Evolutionary conservation across 2,329 filamentous ascomycete genomes (phyloP).

Genomic region (Epichloe sibirici): DNA sequence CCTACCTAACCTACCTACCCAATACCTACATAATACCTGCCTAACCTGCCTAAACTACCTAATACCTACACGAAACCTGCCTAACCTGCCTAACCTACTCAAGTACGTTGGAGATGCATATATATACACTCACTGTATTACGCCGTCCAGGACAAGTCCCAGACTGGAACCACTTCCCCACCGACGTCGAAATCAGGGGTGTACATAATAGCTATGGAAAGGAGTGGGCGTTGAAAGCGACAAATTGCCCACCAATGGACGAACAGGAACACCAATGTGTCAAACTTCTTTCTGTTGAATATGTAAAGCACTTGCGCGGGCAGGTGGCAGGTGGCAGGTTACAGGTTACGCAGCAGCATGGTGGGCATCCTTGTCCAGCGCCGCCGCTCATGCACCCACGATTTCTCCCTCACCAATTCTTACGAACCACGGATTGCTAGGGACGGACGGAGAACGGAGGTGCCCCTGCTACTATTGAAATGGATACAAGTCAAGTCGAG

Average conservation of each 20-base stretch:
- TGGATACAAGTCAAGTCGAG: slow-evolving; percentile 5
- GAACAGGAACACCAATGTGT: slow-evolving; percentile 4
- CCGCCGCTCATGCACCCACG: slow-evolving; percentile 8
- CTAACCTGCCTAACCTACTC: too few species aligned
- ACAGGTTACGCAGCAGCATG: slow-evolving; percentile 8
- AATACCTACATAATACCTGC: too few species aligned
- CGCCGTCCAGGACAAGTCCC: background rate
- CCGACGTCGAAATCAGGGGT: slow-evolving; percentile 3
- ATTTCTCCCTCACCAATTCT: slow-evolving; percentile 6
- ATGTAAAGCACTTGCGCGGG: slow-evolving; percentile 3
- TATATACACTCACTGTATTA: too few species aligned
- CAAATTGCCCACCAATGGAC: slow-evolving; percentile 4
- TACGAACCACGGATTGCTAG: slow-evolving; percentile 10
- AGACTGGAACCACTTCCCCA: slow-evolving; percentile 4
- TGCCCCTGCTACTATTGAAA: background rate
- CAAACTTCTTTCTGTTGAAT: slow-evolving; percentile 2
- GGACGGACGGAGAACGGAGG: slow-evolving; percentile 2
- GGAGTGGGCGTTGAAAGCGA: slow-evolving; percentile 5
- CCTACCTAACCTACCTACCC: too few species aligned
- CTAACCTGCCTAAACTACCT: too few species aligned
- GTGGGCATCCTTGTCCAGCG: slow-evolving; percentile 9
- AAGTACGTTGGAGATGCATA: too few species aligned
- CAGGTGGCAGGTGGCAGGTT: background rate
- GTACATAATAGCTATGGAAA: background rate
- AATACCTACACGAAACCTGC: too few species aligned